A percentile compares a stretch with the other conserved stretches of the same genome.
These are phyloP conservation scores for Murraya koenigii DNA, from an alignment of 345 rosid genomes.

Conservation along the genomic window DNA sequence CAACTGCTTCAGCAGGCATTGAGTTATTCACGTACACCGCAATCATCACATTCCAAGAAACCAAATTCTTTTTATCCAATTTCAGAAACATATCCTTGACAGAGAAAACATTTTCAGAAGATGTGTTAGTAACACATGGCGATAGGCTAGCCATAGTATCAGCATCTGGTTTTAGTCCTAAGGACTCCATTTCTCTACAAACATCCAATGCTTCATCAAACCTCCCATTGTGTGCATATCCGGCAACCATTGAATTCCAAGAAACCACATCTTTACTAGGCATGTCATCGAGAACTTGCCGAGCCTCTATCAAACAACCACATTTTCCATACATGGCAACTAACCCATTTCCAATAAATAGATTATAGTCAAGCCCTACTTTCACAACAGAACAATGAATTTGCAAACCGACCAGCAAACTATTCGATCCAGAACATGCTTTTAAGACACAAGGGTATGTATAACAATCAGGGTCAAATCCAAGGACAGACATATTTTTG, in stretches of 20 bases:
- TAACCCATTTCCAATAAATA: slow-evolving; percentile 62
- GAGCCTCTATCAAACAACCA: slow-evolving; percentile 52
- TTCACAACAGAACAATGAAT: slow-evolving; percentile 48
- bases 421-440: slow-evolving; percentile 61
- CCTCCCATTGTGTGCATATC: slow-evolving; percentile 53
- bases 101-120: slow-evolving; percentile 43
- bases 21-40: slow-evolving; percentile 55
- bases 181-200: slow-evolving; percentile 58
- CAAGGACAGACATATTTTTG: slow-evolving; percentile 36
- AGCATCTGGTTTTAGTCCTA: slow-evolving; percentile 46
- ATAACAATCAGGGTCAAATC: slow-evolving; percentile 56
- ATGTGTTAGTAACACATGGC: slow-evolving; percentile 64
- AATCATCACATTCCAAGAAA: slow-evolving; percentile 82
- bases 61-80: slow-evolving; percentile 42
- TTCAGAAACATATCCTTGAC: slow-evolving; percentile 54
- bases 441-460: slow-evolving; percentile 71
- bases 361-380: slow-evolving; percentile 53
- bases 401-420: slow-evolving; percentile 51
- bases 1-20: slow-evolving; percentile 63
- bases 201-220: slow-evolving; percentile 64
- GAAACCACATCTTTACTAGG: slow-evolving; percentile 59
- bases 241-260: slow-evolving; percentile 76
- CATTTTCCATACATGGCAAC: slow-evolving; percentile 77
- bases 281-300: slow-evolving; percentile 59
- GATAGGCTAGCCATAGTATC: slow-evolving; percentile 73